Conservation (phyloP, 352 stramenopile species). For the Globisporangium nagaii region DNA sequence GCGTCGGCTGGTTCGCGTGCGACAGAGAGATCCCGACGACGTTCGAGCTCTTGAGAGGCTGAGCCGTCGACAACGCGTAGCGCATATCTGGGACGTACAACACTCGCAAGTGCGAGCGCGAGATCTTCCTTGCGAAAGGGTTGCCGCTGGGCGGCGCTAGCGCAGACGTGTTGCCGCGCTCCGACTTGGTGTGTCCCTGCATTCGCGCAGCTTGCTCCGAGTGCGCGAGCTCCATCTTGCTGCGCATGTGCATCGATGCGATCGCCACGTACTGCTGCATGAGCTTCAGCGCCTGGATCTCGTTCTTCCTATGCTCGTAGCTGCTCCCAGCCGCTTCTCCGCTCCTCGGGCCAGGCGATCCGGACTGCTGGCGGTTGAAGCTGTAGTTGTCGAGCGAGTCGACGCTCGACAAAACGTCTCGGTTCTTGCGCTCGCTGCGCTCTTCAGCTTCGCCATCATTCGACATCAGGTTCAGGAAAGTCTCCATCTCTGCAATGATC, state of each 20-base stretch:
- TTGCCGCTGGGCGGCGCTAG: slow-evolving; percentile 25
- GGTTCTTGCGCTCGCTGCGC: slow-evolving; percentile 16
- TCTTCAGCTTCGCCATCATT: slow-evolving; percentile 28
- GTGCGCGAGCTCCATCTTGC: slow-evolving; percentile 79
- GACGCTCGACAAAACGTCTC: slow-evolving; percentile 55
- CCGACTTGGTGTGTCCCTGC: slow-evolving; percentile 36
- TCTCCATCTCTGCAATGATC: slow-evolving; percentile 53
- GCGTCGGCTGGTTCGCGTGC: slow-evolving; percentile 12
- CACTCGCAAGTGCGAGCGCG: slow-evolving; percentile 47
- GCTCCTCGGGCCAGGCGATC: background rate
- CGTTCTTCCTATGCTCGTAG: slow-evolving; percentile 74
- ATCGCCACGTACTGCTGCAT: slow-evolving; percentile 88
- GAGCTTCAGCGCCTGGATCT: slow-evolving; percentile 72
- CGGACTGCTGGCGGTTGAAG: slow-evolving; percentile 12
- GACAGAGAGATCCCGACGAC: slow-evolving; percentile 23
- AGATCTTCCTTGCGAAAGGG: slow-evolving; percentile 51
- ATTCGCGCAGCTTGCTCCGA: slow-evolving; percentile 74
- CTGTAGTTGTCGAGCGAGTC: slow-evolving; percentile 64
- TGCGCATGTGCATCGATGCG: slow-evolving; percentile 87
- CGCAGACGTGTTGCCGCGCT: slow-evolving; percentile 21
- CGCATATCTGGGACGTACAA: slow-evolving; percentile 64
- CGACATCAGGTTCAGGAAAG: slow-evolving; percentile 20
- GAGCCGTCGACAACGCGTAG: slow-evolving; percentile 48
- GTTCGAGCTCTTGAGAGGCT: slow-evolving; percentile 37
- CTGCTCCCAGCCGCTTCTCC: slow-evolving; percentile 9